Evolutionary conservation across 2,329 filamentous ascomycete species (phyloP), one percentile per base, ranked within the genome.

Genomic region (Colletotrichum tabaci): DNA sequence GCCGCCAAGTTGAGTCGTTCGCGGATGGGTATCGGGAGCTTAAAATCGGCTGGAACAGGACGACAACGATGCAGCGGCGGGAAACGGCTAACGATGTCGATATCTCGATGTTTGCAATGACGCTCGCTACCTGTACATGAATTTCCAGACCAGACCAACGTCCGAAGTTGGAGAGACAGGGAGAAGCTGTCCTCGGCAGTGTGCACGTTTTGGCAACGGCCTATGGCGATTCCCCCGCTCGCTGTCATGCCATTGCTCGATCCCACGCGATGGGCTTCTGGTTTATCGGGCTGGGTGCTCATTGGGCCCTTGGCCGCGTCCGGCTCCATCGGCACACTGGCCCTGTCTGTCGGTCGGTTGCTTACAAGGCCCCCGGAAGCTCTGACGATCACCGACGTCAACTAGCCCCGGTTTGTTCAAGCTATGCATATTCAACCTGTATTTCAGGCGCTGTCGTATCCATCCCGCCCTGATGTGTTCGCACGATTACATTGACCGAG

Each of bases 341-440:
- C 53, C 66, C 49, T 65, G 60, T 61, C 35, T 56, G n/a, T 49
- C 47, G 53, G 18, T 30, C 26, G 26, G 26, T 30, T 30, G 26
- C 26, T 47, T 50, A 8, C 61, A 30, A 56, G 56, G 47, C 53
- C 55, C 68, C 66, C 60, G 40, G 66, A 38, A 26, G 44, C 49
- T 30, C 16, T 49, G 66, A 44, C 61, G 70, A 72, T 71, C 61
- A 71, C 21, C 70, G 66, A 72, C 70, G 70, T 72, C 70, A 72
- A 50, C 60, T 44, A 50, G 55, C 67, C 67, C 70, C 35, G 15
- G 56, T 50, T 65, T 55, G 47, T 60, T 38, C 53, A 55, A 47
- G 57, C 55, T 6, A 30, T 30, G 26, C 26, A 30, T 64, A 56
- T 55, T 56, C 40, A 47, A 61, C 13, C n/a, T n/a, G 44, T 30